These are phyloP conservation scores for Haplosporangium gracile DNA, from an alignment of 192 early-diverging fungal genomes.

Conservation along the genomic window DNA sequence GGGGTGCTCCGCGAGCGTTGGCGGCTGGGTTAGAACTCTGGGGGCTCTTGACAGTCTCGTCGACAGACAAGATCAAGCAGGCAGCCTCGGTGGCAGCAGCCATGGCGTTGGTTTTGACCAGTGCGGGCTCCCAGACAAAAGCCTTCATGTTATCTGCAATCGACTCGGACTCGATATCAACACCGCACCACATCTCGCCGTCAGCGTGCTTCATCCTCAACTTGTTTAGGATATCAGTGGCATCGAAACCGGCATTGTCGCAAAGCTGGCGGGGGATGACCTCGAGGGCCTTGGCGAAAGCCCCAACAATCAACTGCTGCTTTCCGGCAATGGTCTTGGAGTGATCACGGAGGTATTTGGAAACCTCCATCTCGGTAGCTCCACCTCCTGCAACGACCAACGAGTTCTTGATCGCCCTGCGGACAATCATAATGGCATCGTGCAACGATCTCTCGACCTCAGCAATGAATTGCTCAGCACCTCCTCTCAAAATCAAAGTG, in stretches of 20 bases:
- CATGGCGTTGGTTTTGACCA: conserved; percentile 98
- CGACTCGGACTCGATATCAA: conserved; percentile 90
- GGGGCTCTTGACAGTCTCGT: conserved; percentile 97
- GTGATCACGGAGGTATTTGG: conserved; percentile 92
- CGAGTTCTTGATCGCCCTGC: conserved; percentile 97
- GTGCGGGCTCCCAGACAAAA: conserved; percentile 98
- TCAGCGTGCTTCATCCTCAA: conserved; percentile 92
- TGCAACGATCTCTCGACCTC: conserved; percentile 98
- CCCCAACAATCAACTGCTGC: conserved; percentile 96
- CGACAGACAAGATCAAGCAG: conserved; percentile 94
- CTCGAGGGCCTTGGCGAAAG: conserved; percentile 96
- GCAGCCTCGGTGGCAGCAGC: conserved; percentile 96
- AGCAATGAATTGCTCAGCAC: conserved; percentile 99
- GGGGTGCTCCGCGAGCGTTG: conserved; percentile 65
- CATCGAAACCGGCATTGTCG: conserved; percentile 99
- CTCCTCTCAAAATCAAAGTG: conserved; percentile 95
- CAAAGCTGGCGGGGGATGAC: conserved; percentile 98
- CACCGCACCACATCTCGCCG: conserved; percentile 88
- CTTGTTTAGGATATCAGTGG: conserved; percentile 98
- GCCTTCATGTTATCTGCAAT: conserved; percentile 92
- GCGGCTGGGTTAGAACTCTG: conserved; percentile 82
- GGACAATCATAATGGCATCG: conserved; percentile 99
- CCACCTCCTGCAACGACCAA: conserved; percentile 97
- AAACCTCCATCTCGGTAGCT: conserved; percentile 98
- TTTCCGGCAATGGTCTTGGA: conserved; percentile 97